Percentiles rank a stretch among this genome's conserved stretches.
phyloP scores from a whole-genome alignment of 495 filamentous ascomycete genomes.

The Neurospora sp. region DNA sequence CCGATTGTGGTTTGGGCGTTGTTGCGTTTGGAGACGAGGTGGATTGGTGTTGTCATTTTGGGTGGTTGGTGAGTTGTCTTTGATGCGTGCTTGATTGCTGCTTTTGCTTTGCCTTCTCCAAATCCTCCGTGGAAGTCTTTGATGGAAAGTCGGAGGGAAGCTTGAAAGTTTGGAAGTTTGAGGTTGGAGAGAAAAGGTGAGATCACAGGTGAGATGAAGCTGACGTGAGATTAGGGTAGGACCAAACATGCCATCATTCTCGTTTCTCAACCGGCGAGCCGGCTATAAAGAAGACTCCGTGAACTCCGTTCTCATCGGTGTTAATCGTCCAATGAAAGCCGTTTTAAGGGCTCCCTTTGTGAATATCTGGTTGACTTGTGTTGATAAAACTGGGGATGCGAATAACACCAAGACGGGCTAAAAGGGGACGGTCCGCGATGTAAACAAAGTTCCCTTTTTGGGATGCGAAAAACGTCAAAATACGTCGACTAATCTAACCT shows the following conservation, averaged over 20 bases:
- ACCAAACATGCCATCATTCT: not conserved
- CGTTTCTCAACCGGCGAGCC: not conserved
- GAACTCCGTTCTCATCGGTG: not conserved
- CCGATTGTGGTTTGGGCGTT: not conserved
- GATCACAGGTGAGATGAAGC: not conserved
- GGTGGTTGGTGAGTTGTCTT: not conserved
- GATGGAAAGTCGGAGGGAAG: not conserved
- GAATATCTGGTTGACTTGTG: too few relatives aligned
- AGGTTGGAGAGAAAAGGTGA: not conserved
- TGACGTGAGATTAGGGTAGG: not conserved
- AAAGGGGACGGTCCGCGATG: not conserved
- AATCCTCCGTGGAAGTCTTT: not conserved
- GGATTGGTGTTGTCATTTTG: not conserved
- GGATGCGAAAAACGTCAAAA: not conserved
- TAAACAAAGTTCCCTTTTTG: not conserved
- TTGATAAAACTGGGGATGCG: too few relatives aligned
- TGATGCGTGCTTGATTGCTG: not conserved
- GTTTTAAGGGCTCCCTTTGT: not conserved
- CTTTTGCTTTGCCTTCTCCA: too few relatives aligned
- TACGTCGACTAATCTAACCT: not conserved
- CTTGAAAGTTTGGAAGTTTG: not conserved
- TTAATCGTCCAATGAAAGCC: not conserved
- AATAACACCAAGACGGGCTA: too few relatives aligned
- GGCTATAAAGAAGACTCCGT: not conserved
- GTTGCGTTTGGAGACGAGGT: slow-evolving; percentile 4